Percentiles rank a stretch among this genome's conserved stretches.
Evolutionary conservation across 257 asterid species (phyloP).

Genomic region (Solanum piurae): DNA sequence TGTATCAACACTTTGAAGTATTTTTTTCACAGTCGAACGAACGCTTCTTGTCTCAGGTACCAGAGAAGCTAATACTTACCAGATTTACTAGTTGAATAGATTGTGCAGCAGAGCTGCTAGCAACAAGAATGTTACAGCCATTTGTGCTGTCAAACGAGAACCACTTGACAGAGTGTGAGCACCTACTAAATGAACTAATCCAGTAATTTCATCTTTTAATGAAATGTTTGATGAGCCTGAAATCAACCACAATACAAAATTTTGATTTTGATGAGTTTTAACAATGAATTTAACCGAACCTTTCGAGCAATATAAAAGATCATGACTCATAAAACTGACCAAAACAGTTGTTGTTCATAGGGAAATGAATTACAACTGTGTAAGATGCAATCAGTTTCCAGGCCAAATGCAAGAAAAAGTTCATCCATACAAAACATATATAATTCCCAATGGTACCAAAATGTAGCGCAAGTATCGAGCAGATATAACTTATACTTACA

Average conservation of each 20-base stretch:
- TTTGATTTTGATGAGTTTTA: neutral
- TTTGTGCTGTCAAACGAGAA: slow-evolving; percentile 9
- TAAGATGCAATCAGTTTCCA: neutral
- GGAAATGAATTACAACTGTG: neutral
- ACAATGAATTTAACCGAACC: neutral
- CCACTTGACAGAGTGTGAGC: slow-evolving; percentile 62
- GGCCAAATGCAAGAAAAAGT: neutral
- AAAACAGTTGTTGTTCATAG: neutral
- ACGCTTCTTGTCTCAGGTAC: neutral
- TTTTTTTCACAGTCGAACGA: neutral
- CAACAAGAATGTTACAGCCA: slow-evolving; percentile 21
- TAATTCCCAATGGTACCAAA: neutral
- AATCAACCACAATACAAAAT: neutral
- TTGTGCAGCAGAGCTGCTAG: slow-evolving; percentile 30
- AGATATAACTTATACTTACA: slow-evolving; percentile 39
- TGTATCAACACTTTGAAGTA: neutral
- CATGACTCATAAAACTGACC: neutral
- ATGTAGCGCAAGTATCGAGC: neutral
- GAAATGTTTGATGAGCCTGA: slow-evolving; percentile 88
- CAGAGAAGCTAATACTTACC: neutral
- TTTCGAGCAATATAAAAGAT: neutral
- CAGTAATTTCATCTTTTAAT: slow-evolving; percentile 90
- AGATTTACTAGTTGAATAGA: slow-evolving; percentile 12
- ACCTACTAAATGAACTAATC: slow-evolving; percentile 93
- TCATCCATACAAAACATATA: neutral